Conservation (phyloP, 495 filamentous ascomycete species). For the Aspergillus nidulans region DNA sequence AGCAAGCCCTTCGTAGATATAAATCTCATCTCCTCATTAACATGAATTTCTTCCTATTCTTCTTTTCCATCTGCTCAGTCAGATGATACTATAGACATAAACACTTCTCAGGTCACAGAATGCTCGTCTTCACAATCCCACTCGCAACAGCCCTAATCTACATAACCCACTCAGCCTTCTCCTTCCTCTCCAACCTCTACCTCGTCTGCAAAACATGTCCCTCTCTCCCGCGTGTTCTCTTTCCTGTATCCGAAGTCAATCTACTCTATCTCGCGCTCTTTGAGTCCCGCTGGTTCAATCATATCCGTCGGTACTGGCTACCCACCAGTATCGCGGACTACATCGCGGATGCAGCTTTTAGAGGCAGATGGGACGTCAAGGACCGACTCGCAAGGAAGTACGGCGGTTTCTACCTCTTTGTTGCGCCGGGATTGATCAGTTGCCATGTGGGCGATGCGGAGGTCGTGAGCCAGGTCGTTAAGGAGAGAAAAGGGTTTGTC, state of each 20-base stretch:
- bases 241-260: constrained; percentile 28
- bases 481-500: constrained; percentile 36
- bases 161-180: background rate
- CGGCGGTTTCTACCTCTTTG: constrained; percentile 38
- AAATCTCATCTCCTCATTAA: too few relatives aligned
- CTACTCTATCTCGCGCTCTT: constrained; percentile 23
- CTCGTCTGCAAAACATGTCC: constrained; percentile 3
- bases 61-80: too few relatives aligned
- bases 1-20: background rate
- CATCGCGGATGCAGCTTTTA: background rate
- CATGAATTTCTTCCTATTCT: background rate
- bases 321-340: background rate
- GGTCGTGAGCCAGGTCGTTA: constrained; percentile 31
- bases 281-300: background rate
- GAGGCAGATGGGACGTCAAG: constrained; percentile 10
- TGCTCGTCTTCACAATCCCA: too few relatives aligned
- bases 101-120: too few relatives aligned
- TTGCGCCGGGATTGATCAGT: constrained; percentile 38
- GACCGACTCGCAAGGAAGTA: constrained; percentile 33
- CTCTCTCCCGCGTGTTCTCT: constrained; percentile 31
- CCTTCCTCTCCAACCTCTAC: constrained; percentile 23
- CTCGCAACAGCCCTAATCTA: background rate
- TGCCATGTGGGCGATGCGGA: constrained; percentile 39
- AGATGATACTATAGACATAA: too few relatives aligned
- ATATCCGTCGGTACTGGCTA: constrained; percentile 5